phyloP scores from a whole-genome alignment of 2,329 filamentous ascomycete species.

The Colletotrichum spaethianum region DNA sequence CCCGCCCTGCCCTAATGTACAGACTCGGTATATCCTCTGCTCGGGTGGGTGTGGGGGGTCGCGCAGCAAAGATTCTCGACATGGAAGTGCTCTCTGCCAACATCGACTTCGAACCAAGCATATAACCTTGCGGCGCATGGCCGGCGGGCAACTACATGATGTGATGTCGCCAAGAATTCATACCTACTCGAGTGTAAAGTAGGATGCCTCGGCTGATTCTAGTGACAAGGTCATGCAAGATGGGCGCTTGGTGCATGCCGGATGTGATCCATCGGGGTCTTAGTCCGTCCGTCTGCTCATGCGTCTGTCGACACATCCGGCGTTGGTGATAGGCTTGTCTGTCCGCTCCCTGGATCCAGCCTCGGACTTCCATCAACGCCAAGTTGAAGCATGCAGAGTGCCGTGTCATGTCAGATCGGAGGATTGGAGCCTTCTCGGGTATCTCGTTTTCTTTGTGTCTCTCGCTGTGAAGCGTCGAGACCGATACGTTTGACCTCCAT shows the following conservation, averaged over 20 bases:
- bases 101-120: not conserved
- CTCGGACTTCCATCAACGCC: not conserved
- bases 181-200: not conserved
- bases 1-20: not conserved
- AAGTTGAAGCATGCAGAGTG: not conserved
- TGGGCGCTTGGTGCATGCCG: not conserved
- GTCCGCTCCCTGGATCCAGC: not conserved
- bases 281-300: not conserved
- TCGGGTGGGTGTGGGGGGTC: not conserved
- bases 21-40: not conserved
- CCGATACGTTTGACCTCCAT: no score
- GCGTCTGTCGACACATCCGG: not conserved
- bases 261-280: not conserved
- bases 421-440: not conserved
- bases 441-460: not conserved
- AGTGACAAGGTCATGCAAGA: not conserved
- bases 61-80: constrained; percentile 1
- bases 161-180: not conserved
- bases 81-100: not conserved
- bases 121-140: not conserved
- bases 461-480: not conserved
- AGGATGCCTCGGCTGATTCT: not conserved
- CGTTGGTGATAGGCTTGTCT: constrained; percentile 1
- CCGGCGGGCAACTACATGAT: no score
- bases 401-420: not conserved